These are phyloP conservation scores for Dothistroma pini DNA, from an alignment of 2,329 filamentous ascomycete genomes.

Conservation along the genomic window DNA sequence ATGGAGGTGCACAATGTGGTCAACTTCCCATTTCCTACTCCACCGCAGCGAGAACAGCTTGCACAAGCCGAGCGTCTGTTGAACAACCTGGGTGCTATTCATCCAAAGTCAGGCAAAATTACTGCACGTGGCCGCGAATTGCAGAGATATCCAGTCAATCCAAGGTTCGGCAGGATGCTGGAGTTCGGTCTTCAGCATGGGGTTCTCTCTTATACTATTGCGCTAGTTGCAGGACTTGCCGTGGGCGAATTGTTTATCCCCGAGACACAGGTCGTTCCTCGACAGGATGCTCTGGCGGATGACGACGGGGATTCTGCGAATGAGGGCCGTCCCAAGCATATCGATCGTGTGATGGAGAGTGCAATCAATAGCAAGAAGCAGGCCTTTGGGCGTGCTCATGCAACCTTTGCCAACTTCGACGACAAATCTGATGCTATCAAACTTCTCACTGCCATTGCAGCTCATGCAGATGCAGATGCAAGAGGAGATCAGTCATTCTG, in stretches of 20 bases:
- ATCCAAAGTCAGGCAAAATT: conserved; percentile 62
- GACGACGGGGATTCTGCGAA: conserved; percentile 31
- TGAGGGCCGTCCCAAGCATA: neutral
- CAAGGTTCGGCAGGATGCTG: conserved; percentile 88
- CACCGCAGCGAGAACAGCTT: conserved; percentile 72
- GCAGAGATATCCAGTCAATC: conserved; percentile 84
- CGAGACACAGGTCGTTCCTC: conserved; percentile 66
- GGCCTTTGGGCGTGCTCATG: conserved; percentile 68
- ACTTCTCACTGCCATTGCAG: conserved; percentile 80
- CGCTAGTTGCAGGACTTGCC: conserved; percentile 81
- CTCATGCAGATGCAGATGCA: conserved; percentile 57
- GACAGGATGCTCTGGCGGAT: conserved; percentile 22
- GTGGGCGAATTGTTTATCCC: conserved; percentile 84
- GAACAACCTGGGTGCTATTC: conserved; percentile 78
- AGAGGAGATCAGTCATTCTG: conserved; percentile 62
- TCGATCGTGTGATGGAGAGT: conserved; percentile 11
- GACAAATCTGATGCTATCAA: conserved; percentile 85
- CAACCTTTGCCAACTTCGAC: conserved; percentile 75
- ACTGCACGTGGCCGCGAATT: conserved; percentile 77
- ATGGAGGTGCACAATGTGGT: conserved; percentile 88
- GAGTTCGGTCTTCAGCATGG: conserved; percentile 78
- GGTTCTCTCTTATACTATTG: conserved; percentile 80
- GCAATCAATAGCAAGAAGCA: conserved; percentile 35
- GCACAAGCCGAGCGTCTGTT: conserved; percentile 82
- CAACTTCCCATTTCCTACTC: conserved; percentile 94